Conservation (phyloP, 2,329 filamentous ascomycete genomes). For the Diatrype stigma region DNA sequence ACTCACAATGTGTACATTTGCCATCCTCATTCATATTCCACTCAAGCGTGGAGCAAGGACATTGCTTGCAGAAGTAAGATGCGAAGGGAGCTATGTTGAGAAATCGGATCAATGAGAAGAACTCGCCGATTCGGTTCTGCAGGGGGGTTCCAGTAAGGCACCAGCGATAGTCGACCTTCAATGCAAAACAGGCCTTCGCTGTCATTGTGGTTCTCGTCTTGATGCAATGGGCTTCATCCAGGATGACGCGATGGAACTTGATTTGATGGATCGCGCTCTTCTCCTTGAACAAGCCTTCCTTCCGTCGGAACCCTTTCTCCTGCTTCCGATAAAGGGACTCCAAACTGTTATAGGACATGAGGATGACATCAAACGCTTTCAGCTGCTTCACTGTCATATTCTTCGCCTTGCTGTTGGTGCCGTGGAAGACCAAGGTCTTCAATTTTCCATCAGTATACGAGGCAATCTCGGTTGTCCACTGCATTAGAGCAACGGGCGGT, state of each 20-base stretch:
- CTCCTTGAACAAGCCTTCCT: conserved; percentile 76
- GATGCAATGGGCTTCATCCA: conserved; percentile 95
- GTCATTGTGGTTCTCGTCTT: conserved; percentile 86
- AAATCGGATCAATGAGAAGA: conserved; percentile 92
- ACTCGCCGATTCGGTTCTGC: conserved; percentile 95
- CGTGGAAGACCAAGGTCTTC: conserved; percentile 87
- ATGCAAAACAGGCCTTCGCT: conserved; percentile 89
- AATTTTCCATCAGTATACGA: conserved; percentile 82
- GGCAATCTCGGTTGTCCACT: conserved; percentile 82
- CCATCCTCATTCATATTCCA: conserved; percentile 75
- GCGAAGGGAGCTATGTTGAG: conserved; percentile 85
- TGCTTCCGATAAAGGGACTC: conserved; percentile 93
- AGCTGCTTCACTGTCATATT: conserved; percentile 69
- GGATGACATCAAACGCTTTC: conserved; percentile 83
- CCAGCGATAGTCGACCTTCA: conserved; percentile 88
- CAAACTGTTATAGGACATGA: conserved; percentile 92
- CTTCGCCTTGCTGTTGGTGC: conserved; percentile 80
- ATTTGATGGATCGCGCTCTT: conserved; percentile 77
- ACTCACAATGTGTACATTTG: conserved; percentile 66
- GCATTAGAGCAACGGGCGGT: conserved; percentile 90
- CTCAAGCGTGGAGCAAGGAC: conserved; percentile 73
- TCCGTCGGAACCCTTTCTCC: conserved; percentile 81
- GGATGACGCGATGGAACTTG: conserved; percentile 82
- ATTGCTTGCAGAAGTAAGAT: conserved; percentile 89
- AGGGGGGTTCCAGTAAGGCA: conserved; percentile 92